Percentiles rank a stretch among this genome's conserved stretches.
phyloP scores from a whole-genome alignment of 371 early-diverging fungal genomes.

The Rhizomucor pusillus region DNA sequence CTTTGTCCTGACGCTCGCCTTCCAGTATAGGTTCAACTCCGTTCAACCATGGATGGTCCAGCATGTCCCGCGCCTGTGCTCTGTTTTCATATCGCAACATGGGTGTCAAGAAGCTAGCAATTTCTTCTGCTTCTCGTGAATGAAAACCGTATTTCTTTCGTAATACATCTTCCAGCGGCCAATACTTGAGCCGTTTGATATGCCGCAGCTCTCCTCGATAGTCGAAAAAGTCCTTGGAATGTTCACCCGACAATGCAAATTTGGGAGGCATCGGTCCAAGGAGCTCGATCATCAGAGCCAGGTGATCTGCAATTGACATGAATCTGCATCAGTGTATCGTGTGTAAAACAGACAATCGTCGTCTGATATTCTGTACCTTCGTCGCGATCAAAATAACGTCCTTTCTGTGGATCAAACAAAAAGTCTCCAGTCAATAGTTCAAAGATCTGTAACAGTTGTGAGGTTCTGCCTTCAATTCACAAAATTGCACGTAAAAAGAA shows the following conservation, averaged over 20 bases:
- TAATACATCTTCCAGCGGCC: conserved; percentile 81
- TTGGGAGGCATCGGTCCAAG: conserved; percentile 79
- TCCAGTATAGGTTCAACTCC: conserved; percentile 37
- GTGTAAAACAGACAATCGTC: not conserved
- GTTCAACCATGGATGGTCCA: conserved; percentile 65
- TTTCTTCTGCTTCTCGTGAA: conserved; percentile 54
- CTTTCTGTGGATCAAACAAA: conserved; percentile 90
- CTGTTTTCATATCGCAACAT: conserved; percentile 72
- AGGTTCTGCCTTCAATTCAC: not conserved
- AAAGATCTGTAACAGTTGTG: conserved; percentile 42
- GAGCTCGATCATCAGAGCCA: conserved; percentile 95
- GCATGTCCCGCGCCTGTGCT: conserved; percentile 53
- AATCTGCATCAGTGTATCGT: not conserved
- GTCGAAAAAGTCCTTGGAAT: conserved; percentile 77
- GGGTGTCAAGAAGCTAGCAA: conserved; percentile 65
- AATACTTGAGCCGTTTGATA: conserved; percentile 80
- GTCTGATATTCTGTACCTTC: conserved; percentile 64
- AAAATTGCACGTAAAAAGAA: not conserved
- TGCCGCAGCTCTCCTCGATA: conserved; percentile 78
- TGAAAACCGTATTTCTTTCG: conserved; percentile 77
- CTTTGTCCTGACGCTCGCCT: conserved; percentile 21
- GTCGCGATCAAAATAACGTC: conserved; percentile 80
- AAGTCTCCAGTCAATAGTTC: conserved; percentile 95
- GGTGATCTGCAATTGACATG: conserved; percentile 67
- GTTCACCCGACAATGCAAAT: conserved; percentile 73